Conservation (phyloP, 768 basidiomycete species). For the Mycena chlorophos region DNA sequence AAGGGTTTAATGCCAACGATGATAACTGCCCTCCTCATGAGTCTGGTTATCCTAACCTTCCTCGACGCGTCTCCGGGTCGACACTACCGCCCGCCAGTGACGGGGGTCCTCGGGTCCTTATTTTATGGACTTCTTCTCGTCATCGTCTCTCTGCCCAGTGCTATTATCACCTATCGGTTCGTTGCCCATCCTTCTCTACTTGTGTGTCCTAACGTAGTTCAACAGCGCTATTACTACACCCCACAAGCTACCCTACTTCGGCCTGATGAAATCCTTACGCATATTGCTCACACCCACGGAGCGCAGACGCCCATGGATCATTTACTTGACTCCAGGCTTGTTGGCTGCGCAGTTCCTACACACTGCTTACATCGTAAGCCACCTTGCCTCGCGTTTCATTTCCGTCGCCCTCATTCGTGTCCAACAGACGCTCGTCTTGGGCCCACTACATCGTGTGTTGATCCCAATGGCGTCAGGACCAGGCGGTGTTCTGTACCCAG, state of each 20-base stretch:
- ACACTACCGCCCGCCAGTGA: constrained; percentile 64
- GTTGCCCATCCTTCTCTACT: not conserved
- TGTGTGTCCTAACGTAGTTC: not conserved
- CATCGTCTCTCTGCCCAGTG: constrained; percentile 65
- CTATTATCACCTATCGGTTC: constrained; percentile 70
- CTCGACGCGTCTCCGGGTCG: constrained; percentile 63
- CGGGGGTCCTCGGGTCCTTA: constrained; percentile 61
- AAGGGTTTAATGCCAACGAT: constrained; percentile 68
- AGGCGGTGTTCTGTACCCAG: constrained; percentile 33
- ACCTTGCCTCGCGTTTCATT: not conserved
- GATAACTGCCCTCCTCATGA: constrained; percentile 53
- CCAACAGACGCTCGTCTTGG: constrained; percentile 35
- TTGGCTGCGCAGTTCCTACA: constrained; percentile 59
- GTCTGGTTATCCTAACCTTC: constrained; percentile 56
- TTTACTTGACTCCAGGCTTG: constrained; percentile 78
- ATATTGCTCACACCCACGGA: constrained; percentile 81
- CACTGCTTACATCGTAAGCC: constrained; percentile 41
- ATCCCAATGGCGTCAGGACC: constrained; percentile 41
- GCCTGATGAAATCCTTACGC: constrained; percentile 58
- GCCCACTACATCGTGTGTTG: constrained; percentile 47
- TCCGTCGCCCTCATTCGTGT: not conserved
- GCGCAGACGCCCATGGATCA: constrained; percentile 71
- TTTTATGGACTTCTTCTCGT: constrained; percentile 65
- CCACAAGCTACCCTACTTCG: constrained; percentile 67
- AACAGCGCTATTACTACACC: constrained; percentile 81